A percentile compares a stretch with the other conserved stretches of the same genome.
Evolutionary conservation across 1,284 basidiomycete species (phyloP).

Genomic region (Moesziomyces sp.): DNA sequence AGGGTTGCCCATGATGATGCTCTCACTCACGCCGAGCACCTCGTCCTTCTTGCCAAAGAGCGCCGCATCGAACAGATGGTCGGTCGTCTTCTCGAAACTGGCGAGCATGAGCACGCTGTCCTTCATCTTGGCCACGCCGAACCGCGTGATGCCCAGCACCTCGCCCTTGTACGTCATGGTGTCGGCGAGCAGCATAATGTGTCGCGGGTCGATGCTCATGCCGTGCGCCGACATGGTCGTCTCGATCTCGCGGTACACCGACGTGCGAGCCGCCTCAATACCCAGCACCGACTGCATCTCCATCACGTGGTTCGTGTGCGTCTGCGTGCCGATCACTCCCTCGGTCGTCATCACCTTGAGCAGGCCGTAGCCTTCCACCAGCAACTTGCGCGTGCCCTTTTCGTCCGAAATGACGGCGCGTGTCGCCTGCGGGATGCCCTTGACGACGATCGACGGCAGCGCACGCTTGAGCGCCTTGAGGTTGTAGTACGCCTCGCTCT

Average conservation of each 20-base stretch:
- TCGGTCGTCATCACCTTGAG: slow-evolving; percentile 97
- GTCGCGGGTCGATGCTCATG: slow-evolving; percentile 98
- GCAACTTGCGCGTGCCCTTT: slow-evolving; percentile 63
- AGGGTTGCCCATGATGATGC: slow-evolving; percentile 99
- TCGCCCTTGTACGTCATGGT: slow-evolving; percentile 99
- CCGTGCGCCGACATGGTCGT: slow-evolving; percentile 97
- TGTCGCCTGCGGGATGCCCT: slow-evolving; percentile 61
- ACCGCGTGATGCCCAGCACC: slow-evolving; percentile 96
- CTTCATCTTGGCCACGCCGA: slow-evolving; percentile 99
- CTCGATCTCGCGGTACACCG: slow-evolving; percentile 94
- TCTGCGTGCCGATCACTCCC: slow-evolving; percentile 90
- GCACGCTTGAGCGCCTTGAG: slow-evolving; percentile 65
- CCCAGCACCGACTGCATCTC: slow-evolving; percentile 93
- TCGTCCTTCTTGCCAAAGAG: slow-evolving; percentile 94
- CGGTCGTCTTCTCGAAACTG: slow-evolving; percentile 99
- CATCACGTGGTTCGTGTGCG: slow-evolving; percentile 96
- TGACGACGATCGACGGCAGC: slow-evolving; percentile 63
- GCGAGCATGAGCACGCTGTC: slow-evolving; percentile 99
- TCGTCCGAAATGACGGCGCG: slow-evolving; percentile 66
- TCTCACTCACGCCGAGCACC: slow-evolving; percentile 96
- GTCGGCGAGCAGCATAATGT: slow-evolving; percentile 97
- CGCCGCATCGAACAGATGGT: slow-evolving; percentile 97
- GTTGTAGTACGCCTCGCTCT: slow-evolving; percentile 71
- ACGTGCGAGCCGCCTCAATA: slow-evolving; percentile 93
- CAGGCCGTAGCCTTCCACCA: slow-evolving; percentile 87